These are phyloP conservation scores for Plectosphaerella cucumerina DNA, from an alignment of 2,329 filamentous ascomycete genomes.

Conservation along the genomic window DNA sequence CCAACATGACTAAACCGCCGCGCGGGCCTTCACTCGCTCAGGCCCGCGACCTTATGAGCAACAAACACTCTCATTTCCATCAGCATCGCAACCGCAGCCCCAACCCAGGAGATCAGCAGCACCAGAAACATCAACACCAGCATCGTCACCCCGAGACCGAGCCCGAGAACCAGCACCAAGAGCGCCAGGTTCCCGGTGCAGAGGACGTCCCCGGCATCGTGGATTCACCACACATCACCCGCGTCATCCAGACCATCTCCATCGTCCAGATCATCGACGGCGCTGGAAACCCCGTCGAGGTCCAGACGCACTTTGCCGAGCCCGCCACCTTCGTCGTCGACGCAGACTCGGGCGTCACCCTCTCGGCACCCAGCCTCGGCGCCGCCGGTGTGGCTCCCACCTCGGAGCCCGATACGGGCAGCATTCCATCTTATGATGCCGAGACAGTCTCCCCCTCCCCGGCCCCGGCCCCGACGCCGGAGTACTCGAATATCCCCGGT, in stretches of 20 bases:
- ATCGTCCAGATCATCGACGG: constrained; percentile 49
- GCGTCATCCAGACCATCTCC: constrained; percentile 51
- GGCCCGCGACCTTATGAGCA: constrained; percentile 30
- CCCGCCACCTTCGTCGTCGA: constrained; percentile 33
- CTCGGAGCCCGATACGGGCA: constrained; percentile 3
- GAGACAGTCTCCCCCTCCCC: not conserved
- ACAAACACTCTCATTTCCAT: constrained; percentile 27
- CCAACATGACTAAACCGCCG: constrained; percentile 38
- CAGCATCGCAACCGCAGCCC: constrained; percentile 18
- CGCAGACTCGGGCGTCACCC: constrained; percentile 30
- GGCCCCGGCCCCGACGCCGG: not conserved
- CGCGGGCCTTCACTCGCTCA: constrained; percentile 46
- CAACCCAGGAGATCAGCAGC: constrained; percentile 9
- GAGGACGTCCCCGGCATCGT: constrained; percentile 11
- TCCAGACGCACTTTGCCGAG: constrained; percentile 36
- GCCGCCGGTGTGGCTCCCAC: constrained; percentile 2
- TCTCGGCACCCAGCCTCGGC: constrained; percentile 12
- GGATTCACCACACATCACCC: constrained; percentile 28
- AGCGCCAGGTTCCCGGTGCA: constrained; percentile 17
- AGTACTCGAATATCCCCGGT: not conserved
- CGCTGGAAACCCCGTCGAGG: constrained; percentile 37
- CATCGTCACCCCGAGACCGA: constrained; percentile 16
- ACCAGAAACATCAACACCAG: constrained; percentile 19
- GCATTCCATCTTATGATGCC: not conserved
- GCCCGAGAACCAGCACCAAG: constrained; percentile 16